phyloP scores from a whole-genome alignment of 441 rosid species.

The Gossypium schwendimanii region DNA sequence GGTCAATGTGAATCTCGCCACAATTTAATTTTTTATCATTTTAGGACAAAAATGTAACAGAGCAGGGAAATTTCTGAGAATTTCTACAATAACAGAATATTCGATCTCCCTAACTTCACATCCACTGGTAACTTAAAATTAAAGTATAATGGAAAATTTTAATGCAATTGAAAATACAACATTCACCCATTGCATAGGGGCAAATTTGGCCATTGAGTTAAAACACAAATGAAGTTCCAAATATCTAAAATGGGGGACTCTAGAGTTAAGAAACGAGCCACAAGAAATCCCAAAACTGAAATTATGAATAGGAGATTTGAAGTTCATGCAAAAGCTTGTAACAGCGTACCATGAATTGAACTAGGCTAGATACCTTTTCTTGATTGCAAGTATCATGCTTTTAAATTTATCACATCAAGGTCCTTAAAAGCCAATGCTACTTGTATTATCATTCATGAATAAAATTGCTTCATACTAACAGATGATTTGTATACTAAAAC shows the following conservation, averaged over 20 bases:
- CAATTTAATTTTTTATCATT: neutral
- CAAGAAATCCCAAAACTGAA: neutral
- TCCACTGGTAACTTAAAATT: neutral
- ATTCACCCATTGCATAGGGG: neutral
- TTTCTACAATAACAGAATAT: neutral
- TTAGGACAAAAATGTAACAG: neutral
- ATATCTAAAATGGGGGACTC: neutral
- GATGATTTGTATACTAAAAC: neutral
- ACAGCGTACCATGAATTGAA: neutral
- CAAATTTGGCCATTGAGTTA: neutral
- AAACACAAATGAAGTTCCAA: slow-evolving; percentile 3
- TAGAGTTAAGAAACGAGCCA: neutral
- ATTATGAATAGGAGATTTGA: neutral
- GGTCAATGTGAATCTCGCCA: neutral
- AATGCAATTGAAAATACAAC: neutral
- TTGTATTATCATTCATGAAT: neutral
- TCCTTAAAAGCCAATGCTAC: neutral
- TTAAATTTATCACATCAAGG: neutral
- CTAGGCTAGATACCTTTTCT: neutral
- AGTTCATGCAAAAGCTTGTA: neutral
- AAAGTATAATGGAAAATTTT: neutral
- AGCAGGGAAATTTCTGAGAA: neutral
- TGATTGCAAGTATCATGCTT: neutral
- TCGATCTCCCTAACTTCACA: neutral
- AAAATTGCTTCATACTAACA: neutral